These are phyloP conservation scores for Globisporangium iwayamae DNA, from an alignment of 352 stramenopile genomes.

Conservation along the genomic window DNA sequence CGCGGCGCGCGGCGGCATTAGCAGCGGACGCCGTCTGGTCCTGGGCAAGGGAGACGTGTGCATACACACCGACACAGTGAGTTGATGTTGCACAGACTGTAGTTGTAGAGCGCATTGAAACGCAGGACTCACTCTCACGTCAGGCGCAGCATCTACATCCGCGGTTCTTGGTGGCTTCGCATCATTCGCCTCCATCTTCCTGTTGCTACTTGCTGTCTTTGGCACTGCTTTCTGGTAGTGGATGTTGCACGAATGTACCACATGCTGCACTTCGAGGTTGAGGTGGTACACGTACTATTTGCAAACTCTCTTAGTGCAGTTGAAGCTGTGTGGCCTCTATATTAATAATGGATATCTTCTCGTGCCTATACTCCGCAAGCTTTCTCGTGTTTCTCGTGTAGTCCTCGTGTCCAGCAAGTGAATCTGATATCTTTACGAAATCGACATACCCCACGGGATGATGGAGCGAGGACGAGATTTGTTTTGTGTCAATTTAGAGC, in stretches of 20 bases:
- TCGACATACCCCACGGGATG: not conserved
- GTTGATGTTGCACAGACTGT: no score
- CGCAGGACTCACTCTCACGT: not conserved
- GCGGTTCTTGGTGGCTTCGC: not conserved
- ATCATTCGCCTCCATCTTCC: slow-evolving; percentile 8
- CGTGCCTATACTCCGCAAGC: not conserved
- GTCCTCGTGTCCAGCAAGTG: not conserved
- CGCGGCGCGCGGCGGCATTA: not conserved
- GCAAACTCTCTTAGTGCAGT: not conserved
- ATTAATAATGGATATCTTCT: not conserved
- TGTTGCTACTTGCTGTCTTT: not conserved
- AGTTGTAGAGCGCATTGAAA: no score
- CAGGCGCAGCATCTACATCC: not conserved
- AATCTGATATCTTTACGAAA: not conserved
- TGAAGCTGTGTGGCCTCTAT: not conserved
- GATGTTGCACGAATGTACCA: slow-evolving; percentile 6
- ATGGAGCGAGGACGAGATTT: not conserved
- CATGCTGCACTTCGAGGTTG: not conserved
- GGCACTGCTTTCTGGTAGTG: not conserved
- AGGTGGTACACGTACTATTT: slow-evolving; percentile 1
- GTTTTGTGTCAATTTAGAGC: not conserved
- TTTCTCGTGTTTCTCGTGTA: not conserved
- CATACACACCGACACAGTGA: not conserved
- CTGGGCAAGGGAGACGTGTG: not conserved
- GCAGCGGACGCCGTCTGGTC: not conserved